phyloP scores from a whole-genome alignment of 495 filamentous ascomycete species.

The Bathelium albidoporum region DNA sequence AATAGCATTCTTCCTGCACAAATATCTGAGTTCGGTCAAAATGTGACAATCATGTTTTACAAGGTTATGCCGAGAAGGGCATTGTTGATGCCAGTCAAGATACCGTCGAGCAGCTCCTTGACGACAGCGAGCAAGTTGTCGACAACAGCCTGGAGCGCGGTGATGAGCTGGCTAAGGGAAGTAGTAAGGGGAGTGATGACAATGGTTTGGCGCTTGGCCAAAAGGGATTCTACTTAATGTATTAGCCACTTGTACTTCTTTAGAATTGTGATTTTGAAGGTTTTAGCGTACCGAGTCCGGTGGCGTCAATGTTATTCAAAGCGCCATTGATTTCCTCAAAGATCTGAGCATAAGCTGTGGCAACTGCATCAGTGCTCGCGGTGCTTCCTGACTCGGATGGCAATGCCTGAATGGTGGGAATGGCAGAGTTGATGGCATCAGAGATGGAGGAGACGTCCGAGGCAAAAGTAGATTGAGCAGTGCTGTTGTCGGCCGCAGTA shows the following conservation, averaged over 20 bases:
- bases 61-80: slow-evolving; percentile 16
- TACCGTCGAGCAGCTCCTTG: slow-evolving; percentile 17
- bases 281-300: slow-evolving; percentile 16
- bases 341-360: slow-evolving; percentile 14
- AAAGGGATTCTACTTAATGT: neutral
- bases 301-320: slow-evolving; percentile 18
- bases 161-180: slow-evolving; percentile 15
- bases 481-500: slow-evolving; percentile 13
- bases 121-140: slow-evolving; percentile 21
- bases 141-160: slow-evolving; percentile 17
- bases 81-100: slow-evolving; percentile 17
- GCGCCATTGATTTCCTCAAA: slow-evolving; percentile 19
- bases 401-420: slow-evolving; percentile 3
- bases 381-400: neutral
- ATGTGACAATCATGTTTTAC: slow-evolving; percentile 4
- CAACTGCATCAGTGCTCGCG: slow-evolving; percentile 12
- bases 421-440: slow-evolving; percentile 13
- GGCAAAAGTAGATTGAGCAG: slow-evolving; percentile 14
- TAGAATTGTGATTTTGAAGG: neutral
- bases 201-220: slow-evolving; percentile 3
- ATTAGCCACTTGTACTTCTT: neutral
- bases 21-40: slow-evolving; percentile 34
- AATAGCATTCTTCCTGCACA: too few species aligned
- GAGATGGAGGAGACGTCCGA: slow-evolving; percentile 16
- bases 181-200: slow-evolving; percentile 8